These are phyloP conservation scores for Misopates orontium DNA, from an alignment of 257 asterid genomes.

Conservation along the genomic window DNA sequence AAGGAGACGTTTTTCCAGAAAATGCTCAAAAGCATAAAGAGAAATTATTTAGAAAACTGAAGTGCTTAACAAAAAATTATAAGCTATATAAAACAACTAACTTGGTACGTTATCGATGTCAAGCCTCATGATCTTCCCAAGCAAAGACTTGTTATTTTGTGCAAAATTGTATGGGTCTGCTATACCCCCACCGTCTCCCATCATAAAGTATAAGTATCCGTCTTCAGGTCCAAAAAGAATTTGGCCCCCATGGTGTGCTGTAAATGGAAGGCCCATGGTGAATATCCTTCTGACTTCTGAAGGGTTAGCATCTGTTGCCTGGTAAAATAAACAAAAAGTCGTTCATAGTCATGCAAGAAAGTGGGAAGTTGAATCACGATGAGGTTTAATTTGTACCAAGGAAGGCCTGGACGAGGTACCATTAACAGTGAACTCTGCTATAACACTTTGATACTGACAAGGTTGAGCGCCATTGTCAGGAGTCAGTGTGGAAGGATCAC, in stretches of 20 bases:
- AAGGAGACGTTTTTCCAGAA: too few species aligned
- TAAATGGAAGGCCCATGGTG: slow-evolving; percentile 92
- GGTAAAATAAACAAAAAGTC: neutral
- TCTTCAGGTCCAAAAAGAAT: slow-evolving; percentile 90
- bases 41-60: too few species aligned
- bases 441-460: slow-evolving; percentile 72
- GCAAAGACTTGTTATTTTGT: slow-evolving; percentile 87
- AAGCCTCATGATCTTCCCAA: slow-evolving; percentile 92
- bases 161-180: slow-evolving; percentile 84
- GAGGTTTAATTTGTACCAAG: slow-evolving; percentile 38
- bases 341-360: neutral
- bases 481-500: slow-evolving; percentile 66
- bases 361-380: neutral
- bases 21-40: too few species aligned
- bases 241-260: slow-evolving; percentile 80
- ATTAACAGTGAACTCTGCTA: slow-evolving; percentile 75
- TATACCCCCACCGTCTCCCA: slow-evolving; percentile 89
- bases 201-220: slow-evolving; percentile 90
- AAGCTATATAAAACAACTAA: slow-evolving; percentile 35
- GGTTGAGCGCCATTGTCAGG: slow-evolving; percentile 67
- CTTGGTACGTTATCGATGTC: slow-evolving; percentile 80
- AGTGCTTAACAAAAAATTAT: too few species aligned
- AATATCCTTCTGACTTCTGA: slow-evolving; percentile 78
- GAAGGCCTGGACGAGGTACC: slow-evolving; percentile 58
- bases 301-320: slow-evolving; percentile 71